Evolutionary conservation across 306 rosid species (phyloP).

Genomic region (Trifolium repens): DNA sequence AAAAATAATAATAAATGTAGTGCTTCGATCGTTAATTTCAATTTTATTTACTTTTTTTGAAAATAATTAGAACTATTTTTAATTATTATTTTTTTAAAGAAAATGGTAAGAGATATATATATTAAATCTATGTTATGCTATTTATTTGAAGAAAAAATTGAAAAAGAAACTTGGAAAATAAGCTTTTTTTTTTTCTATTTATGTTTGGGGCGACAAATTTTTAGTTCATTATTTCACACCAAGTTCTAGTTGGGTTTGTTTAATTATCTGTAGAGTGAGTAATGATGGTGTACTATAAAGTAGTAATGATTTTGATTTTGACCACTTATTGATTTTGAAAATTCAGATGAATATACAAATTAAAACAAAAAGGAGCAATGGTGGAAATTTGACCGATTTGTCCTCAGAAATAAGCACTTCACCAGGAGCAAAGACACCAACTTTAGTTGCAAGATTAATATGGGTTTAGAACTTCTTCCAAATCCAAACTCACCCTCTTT

Average conservation of each 20-base stretch:
- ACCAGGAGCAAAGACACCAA: slow-evolving; percentile 85
- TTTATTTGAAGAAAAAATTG: no score
- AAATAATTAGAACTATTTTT: no score
- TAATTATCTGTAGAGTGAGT: slow-evolving; percentile 35
- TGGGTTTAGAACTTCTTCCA: slow-evolving; percentile 97
- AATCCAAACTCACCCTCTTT: slow-evolving; percentile 53
- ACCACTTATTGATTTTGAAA: slow-evolving; percentile 36
- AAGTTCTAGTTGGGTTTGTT: slow-evolving; percentile 11
- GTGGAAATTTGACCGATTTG: slow-evolving; percentile 46
- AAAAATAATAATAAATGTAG: background rate
- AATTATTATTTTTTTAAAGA: no score
- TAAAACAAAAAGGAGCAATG: slow-evolving; percentile 57
- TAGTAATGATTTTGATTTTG: slow-evolving; percentile 26
- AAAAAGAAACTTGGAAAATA: no score
- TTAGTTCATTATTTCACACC: slow-evolving; percentile 20
- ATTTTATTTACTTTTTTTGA: no score
- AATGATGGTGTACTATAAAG: slow-evolving; percentile 31
- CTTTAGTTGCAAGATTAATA: slow-evolving; percentile 90
- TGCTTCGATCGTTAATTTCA: background rate
- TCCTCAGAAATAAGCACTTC: slow-evolving; percentile 64
- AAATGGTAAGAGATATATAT: no score
- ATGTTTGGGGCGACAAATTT: background rate
- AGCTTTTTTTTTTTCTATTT: no score
- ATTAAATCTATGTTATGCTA: no score
- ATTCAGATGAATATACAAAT: slow-evolving; percentile 74